Base-by-base conservation (phyloP, 805 yeast species). In the Cyberlindnera euphorbiiphila region DNA sequence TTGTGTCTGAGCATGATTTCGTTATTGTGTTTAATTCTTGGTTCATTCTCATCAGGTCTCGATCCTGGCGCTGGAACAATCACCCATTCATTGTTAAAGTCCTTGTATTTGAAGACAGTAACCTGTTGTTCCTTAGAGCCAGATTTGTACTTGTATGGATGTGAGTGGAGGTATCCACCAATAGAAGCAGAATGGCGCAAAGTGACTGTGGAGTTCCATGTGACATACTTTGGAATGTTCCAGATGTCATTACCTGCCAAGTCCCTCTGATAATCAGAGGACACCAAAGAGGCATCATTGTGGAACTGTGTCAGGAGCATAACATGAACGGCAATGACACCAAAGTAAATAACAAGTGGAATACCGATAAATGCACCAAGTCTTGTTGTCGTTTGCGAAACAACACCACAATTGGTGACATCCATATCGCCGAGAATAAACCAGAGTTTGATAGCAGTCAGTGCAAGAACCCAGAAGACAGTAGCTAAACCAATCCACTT, bases 101-200 rank as follows among this genome's bases (percentile, higher is more conserved):
- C 84, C 46, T 71, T 72, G 52, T 68, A 75, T 14, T 76, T 76
- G 45, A 81, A 77, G 34, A 85, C 66, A 0, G 96, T 76, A 16
- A 91, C 86, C 59, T 85, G 91, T 59, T 87, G 95, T 53, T 81
- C 80, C 16, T 71, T 61, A 2, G 87, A 71, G 0, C 91, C 94
- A 3, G 73, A 60, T 34, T 75, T 74, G 59, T 85, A 87, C 5
- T 65, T 59, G 49, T 65, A 69, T 29, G 72, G 65, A 58, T 86
- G 91, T 2, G 96, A 84, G 59, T 87, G 95, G 44, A 91, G 64
- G 57, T 86, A 91, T 2, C 81, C 81, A 15, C 93, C 95, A 36
- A 77, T 54, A 2, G 85, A 76, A 37, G 74, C 70, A 19, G 62
- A 54, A 58, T 91, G 96, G 46, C 91, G 80, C 22, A 91, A 46